These are phyloP conservation scores for Peronosclerospora sorghi DNA, from an alignment of 352 stramenopile genomes.

Conservation along the genomic window DNA sequence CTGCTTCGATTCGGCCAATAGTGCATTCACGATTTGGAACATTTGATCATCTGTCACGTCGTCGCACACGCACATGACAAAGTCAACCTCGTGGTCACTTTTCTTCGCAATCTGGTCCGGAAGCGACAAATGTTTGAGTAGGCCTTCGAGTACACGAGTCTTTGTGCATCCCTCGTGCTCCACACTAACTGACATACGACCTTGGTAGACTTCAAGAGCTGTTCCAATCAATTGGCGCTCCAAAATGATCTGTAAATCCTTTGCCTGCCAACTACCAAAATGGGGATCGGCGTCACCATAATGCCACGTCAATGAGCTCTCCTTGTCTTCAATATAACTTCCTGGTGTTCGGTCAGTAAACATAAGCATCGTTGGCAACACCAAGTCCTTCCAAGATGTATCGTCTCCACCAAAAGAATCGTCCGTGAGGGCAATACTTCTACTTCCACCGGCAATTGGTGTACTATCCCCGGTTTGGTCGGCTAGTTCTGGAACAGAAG, in stretches of 20 bases:
- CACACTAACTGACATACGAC: constrained; percentile 72
- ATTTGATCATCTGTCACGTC: constrained; percentile 86
- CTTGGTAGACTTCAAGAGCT: constrained; percentile 80
- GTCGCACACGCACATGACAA: constrained; percentile 83
- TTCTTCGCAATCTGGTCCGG: constrained; percentile 52
- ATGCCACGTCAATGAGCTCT: constrained; percentile 82
- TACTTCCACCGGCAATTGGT: constrained; percentile 12
- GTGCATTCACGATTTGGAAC: constrained; percentile 78
- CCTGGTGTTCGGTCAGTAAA: constrained; percentile 70
- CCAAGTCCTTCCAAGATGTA: constrained; percentile 71
- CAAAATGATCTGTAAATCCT: constrained; percentile 85
- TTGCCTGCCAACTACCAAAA: constrained; percentile 83
- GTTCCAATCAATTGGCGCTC: constrained; percentile 78
- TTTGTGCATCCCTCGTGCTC: constrained; percentile 76
- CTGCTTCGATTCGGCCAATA: constrained; percentile 67
- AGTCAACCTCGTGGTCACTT: constrained; percentile 71
- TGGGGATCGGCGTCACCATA: constrained; percentile 77
- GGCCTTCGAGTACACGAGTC: constrained; percentile 56
- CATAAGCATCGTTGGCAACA: constrained; percentile 63
- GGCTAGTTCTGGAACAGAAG: constrained; percentile 7
- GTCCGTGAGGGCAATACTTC: constrained; percentile 23
- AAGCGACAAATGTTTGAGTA: constrained; percentile 63
- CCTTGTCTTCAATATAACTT: constrained; percentile 79
- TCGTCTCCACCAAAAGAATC: constrained; percentile 48
- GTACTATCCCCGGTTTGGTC: constrained; percentile 15